Conservation (phyloP, 495 filamentous ascomycete genomes). For the Elasticomyces elasticus region DNA sequence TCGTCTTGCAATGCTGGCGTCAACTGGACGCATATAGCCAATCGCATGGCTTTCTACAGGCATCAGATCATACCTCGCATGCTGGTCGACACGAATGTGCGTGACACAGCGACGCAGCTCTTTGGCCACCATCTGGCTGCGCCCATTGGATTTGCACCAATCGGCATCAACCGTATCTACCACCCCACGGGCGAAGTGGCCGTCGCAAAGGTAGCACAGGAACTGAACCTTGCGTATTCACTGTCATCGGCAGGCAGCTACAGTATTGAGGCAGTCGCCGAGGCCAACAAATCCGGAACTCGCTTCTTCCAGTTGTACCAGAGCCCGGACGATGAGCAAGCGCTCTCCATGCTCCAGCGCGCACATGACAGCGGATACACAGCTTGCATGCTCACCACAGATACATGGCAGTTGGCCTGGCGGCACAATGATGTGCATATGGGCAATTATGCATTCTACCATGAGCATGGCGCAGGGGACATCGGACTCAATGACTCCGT, state of each 20-base stretch:
- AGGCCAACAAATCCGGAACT: constrained; percentile 30
- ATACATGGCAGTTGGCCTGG: constrained; percentile 51
- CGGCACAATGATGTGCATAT: constrained; percentile 56
- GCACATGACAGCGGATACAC: constrained; percentile 49
- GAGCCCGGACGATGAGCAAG: constrained; percentile 49
- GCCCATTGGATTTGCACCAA: constrained; percentile 26
- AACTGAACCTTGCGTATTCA: constrained; percentile 44
- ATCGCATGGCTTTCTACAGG: too few relatives aligned
- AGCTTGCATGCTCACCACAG: constrained; percentile 52
- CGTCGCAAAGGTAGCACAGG: constrained; percentile 42
- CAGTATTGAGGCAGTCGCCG: constrained; percentile 39
- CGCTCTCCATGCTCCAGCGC: constrained; percentile 49
- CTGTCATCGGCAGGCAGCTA: constrained; percentile 40
- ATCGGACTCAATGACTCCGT: neutral
- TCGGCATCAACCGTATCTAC: constrained; percentile 30
- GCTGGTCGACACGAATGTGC: too few relatives aligned
- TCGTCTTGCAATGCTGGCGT: too few relatives aligned
- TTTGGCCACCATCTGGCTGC: neutral
- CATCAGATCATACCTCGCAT: too few relatives aligned
- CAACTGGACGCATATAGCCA: too few relatives aligned
- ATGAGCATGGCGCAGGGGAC: constrained; percentile 42
- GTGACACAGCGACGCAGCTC: too few relatives aligned
- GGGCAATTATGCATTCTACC: too few relatives aligned
- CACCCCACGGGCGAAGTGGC: constrained; percentile 35
- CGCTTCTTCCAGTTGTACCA: constrained; percentile 63